These are phyloP conservation scores for Phytophthora nicotianae DNA, from an alignment of 352 stramenopile genomes.

Conservation along the genomic window DNA sequence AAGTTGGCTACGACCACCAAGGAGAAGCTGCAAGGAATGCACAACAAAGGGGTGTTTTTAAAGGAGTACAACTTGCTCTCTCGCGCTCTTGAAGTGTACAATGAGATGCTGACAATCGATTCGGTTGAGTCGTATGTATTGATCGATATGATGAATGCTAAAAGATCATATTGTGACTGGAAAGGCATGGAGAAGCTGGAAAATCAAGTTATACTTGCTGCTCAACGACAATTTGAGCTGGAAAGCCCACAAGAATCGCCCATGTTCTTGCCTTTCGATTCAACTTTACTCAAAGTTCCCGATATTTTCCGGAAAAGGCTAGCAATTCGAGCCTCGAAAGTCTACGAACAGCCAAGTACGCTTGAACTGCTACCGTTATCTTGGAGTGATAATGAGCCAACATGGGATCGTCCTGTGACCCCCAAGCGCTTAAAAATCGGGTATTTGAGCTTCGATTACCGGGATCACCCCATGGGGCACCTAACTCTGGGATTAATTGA, in stretches of 20 bases:
- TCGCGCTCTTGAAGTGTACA: slow-evolving; percentile 47
- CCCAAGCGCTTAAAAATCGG: slow-evolving; percentile 67
- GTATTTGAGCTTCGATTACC: slow-evolving; percentile 92
- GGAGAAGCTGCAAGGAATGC: slow-evolving; percentile 40
- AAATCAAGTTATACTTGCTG: slow-evolving; percentile 40
- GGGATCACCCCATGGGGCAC: slow-evolving; percentile 93
- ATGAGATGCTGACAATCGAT: slow-evolving; percentile 44
- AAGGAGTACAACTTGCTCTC: slow-evolving; percentile 47
- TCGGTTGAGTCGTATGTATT: slow-evolving; percentile 46
- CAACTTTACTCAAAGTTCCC: slow-evolving; percentile 62
- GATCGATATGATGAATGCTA: slow-evolving; percentile 53
- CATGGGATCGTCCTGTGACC: slow-evolving; percentile 22
- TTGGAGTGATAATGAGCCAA: slow-evolving; percentile 15
- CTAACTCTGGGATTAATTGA: slow-evolving; percentile 87
- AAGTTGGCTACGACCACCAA: slow-evolving; percentile 4
- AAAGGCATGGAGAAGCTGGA: slow-evolving; percentile 52
- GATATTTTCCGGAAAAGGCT: slow-evolving; percentile 56
- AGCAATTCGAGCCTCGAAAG: slow-evolving; percentile 32
- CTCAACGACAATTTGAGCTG: slow-evolving; percentile 25
- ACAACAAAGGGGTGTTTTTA: slow-evolving; percentile 83
- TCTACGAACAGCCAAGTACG: slow-evolving; percentile 44
- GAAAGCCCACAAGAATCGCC: slow-evolving; percentile 2
- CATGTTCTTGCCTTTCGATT: slow-evolving; percentile 72
- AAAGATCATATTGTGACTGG: slow-evolving; percentile 71
- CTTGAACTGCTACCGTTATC: slow-evolving; percentile 38